Conservation (phyloP, 306 rosid genomes). For the Trifolium pratense region DNA sequence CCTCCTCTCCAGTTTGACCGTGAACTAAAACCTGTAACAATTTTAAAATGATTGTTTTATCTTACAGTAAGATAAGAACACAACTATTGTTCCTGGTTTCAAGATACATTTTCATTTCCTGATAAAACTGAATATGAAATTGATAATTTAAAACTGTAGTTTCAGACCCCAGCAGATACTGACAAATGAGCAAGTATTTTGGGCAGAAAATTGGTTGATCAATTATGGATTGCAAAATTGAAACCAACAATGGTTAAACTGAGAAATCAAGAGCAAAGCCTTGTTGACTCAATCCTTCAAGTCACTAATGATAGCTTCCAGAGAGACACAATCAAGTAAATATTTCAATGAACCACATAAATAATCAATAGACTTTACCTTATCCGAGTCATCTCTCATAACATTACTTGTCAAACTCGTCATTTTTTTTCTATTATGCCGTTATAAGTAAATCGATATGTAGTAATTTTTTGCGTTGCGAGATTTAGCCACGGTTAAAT, state of each 20-base stretch:
- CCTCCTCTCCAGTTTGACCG: conserved; percentile 96
- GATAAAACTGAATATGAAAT: too few species aligned
- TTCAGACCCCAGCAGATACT: too few species aligned
- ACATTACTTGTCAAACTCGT: conserved; percentile 82
- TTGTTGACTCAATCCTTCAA: conserved; percentile 26
- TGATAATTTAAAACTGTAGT: too few species aligned
- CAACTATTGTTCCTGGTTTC: conserved; percentile 22
- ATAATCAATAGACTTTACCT: conserved; percentile 56
- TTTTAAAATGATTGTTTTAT: conserved; percentile 34
- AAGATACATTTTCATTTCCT: conserved; percentile 16
- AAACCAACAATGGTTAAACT: conserved; percentile 18
- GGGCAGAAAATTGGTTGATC: not conserved
- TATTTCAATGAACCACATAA: conserved; percentile 20
- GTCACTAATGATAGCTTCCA: conserved; percentile 30
- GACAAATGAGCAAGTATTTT: conserved; percentile 8
- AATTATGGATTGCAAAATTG: conserved; percentile 27
- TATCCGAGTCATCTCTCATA: conserved; percentile 91
- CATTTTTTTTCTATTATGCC: conserved; percentile 60
- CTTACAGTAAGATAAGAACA: conserved; percentile 21
- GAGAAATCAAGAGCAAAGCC: conserved; percentile 28
- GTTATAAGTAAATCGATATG: too few species aligned
- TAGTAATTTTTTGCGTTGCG: too few species aligned
- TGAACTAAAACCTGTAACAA: conserved; percentile 69
- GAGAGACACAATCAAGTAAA: not conserved
- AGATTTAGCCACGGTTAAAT: too few species aligned